Evolutionary conservation across 805 yeast species (phyloP).

Genomic region (Metschnikowia proteae): DNA sequence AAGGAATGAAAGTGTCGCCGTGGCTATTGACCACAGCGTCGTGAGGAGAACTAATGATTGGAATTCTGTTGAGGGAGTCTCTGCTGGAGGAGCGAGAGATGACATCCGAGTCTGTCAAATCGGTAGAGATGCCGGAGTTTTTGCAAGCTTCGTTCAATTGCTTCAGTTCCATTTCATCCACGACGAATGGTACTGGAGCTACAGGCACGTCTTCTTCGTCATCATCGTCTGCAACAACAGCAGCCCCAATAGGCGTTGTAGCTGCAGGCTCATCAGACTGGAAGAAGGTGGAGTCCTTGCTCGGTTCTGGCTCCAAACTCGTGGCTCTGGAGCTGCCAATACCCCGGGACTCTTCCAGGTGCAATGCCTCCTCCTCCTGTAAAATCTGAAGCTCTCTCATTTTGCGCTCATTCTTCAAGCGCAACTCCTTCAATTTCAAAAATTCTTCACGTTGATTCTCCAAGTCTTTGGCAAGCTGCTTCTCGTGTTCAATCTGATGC

Average conservation of each 20-base stretch:
- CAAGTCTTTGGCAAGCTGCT: constrained; percentile 33
- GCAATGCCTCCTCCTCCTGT: constrained; percentile 14
- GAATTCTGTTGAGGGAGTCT: constrained; percentile 2
- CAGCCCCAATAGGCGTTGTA: constrained; percentile 1
- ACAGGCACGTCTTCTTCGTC: constrained; percentile 24
- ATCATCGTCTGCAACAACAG: constrained; percentile 4
- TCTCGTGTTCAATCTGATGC: constrained; percentile 38
- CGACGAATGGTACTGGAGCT: constrained; percentile 17
- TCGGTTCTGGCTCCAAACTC: background rate
- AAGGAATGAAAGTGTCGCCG: constrained; percentile 9
- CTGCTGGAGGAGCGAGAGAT: constrained; percentile 3
- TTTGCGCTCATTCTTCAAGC: constrained; percentile 27
- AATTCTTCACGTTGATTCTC: constrained; percentile 37
- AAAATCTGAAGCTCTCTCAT: constrained; percentile 18
- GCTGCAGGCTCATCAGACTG: background rate
- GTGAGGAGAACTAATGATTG: constrained; percentile 8
- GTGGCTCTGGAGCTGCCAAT: background rate
- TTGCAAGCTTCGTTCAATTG: constrained; percentile 3
- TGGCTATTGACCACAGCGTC: constrained; percentile 8
- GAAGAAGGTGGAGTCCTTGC: background rate
- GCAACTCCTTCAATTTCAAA: constrained; percentile 28
- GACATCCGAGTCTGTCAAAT: background rate
- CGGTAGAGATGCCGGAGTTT: background rate
- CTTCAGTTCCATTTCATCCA: constrained; percentile 24
- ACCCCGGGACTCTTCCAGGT: background rate